Base-by-base conservation (phyloP, 108 stramenopile genomes). In the Cyclotella kingstonii region DNA sequence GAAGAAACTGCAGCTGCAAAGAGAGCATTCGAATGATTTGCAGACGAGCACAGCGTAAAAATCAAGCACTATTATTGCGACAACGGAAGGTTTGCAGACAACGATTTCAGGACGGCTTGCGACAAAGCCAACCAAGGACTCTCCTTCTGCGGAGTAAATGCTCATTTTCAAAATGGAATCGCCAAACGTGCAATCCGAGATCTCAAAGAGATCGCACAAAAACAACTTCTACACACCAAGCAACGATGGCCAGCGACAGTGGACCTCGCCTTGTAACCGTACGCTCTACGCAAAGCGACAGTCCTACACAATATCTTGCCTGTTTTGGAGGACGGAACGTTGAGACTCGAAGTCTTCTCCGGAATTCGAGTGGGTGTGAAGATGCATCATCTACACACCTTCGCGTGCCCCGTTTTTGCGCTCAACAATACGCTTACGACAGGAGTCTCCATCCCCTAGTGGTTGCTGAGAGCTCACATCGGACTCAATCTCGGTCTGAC, bases 81-180 rank as follows among this genome's bases (percentile, higher is more conserved):
- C n/a, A n/a, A n/a, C n/a, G n/a, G n/a, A n/a, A n/a, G n/a, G n/a
- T 76, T 76, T 63, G 52, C 60, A 0, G 67, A 76, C 15, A 68
- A 66, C 27, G 31, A 11, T 3, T 76, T 76, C 55, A 50, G 18
- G 21, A 1, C 36, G 0, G 25, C 21, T 18, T 60, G 58, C 5
- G 42, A 46, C 4, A 3, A 31, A 2, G 2, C 18, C 1, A 7
- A 17, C 10, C 58, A 60, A 17, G 44, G 31, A 5, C 21, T 60
- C 21, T 33, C 42, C 44, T 60, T 28, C 29, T 60, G 17, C 33
- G 54, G 34, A n/a, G 23, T 52, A 29, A 63, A 53, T 22, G 25
- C 42, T n/a, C 43, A 44, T 12, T 44, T 44, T 5, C 43, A 44
- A 44, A 44, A 44, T 12, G 43, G 43, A 15, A 44, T 44, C 5